A percentile compares a stretch with the other conserved stretches of the same genome.
Conservation (phyloP, 73 alveolate genomes). For the Vitrella brassicaformis region DNA sequence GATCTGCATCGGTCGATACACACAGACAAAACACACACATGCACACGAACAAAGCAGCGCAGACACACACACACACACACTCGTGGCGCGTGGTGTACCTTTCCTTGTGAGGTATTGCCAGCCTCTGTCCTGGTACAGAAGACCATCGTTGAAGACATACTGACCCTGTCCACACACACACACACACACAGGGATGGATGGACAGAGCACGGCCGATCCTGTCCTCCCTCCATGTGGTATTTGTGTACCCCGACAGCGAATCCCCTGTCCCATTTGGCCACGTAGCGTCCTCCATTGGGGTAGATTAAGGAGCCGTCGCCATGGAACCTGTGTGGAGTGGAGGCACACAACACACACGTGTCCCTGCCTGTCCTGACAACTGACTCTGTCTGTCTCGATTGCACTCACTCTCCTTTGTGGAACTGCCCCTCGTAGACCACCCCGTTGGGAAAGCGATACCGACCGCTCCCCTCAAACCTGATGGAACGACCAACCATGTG, state of each 20-base stretch:
- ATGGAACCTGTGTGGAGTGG: slow-evolving; percentile 76
- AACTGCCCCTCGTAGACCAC: slow-evolving; percentile 71
- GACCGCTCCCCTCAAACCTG: background rate
- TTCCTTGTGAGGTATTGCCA: slow-evolving; percentile 20
- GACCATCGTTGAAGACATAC: slow-evolving; percentile 64
- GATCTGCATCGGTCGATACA: slow-evolving; percentile 28
- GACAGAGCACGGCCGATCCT: no score
- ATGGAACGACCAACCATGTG: background rate
- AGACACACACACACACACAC: background rate
- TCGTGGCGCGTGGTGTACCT: no score
- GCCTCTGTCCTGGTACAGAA: slow-evolving; percentile 46
- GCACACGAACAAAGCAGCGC: no score
- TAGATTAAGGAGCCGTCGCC: slow-evolving; percentile 75
- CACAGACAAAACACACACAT: background rate
- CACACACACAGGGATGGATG: background rate
- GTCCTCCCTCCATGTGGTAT: background rate
- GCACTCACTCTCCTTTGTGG: slow-evolving; percentile 66
- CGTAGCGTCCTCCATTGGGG: slow-evolving; percentile 72
- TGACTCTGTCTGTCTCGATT: background rate
- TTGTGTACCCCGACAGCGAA: slow-evolving; percentile 45
- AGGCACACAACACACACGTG: slow-evolving; percentile 65
- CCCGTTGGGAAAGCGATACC: background rate
- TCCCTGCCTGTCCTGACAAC: background rate
- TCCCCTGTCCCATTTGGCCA: slow-evolving; percentile 76
- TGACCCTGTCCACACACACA: background rate